Conservation (phyloP, 2,329 filamentous ascomycete species). For the Ilyonectria robusta region DNA sequence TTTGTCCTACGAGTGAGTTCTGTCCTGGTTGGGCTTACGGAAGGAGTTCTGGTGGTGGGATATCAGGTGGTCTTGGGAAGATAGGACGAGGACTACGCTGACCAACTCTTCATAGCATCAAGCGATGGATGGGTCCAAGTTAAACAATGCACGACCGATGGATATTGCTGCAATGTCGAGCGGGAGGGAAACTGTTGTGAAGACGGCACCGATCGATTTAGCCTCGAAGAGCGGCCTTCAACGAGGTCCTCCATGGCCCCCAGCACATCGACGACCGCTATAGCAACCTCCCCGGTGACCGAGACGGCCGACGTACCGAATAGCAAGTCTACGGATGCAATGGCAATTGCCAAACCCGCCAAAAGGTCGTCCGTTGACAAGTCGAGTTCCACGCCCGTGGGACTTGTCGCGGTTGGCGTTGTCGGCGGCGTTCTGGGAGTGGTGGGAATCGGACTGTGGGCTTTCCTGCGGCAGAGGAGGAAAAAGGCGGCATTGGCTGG, state of each 20-base stretch:
- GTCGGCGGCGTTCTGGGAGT: neutral
- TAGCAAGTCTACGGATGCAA: too few species aligned
- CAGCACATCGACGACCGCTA: neutral
- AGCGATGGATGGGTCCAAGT: conserved; percentile 1
- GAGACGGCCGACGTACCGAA: neutral
- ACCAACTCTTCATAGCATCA: neutral
- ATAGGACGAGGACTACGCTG: too few species aligned
- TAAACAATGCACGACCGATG: neutral
- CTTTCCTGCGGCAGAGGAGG: neutral
- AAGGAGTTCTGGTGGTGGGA: neutral
- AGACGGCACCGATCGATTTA: neutral
- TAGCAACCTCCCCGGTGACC: too few species aligned
- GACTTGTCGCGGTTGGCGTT: neutral
- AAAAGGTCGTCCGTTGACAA: neutral
- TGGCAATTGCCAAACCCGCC: neutral
- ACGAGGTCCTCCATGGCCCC: neutral
- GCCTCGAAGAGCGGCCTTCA: neutral
- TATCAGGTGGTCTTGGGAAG: too few species aligned
- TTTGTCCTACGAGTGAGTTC: conserved; percentile 38
- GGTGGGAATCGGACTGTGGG: neutral
- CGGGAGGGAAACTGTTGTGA: neutral
- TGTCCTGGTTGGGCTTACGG: neutral
- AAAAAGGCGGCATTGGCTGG: neutral
- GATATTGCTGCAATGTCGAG: neutral
- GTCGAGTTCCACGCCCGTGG: neutral